A percentile compares a stretch with the other conserved stretches of the same genome.
Evolutionary conservation across 306 rosid species (phyloP).

Genomic region (Quercus rubra): DNA sequence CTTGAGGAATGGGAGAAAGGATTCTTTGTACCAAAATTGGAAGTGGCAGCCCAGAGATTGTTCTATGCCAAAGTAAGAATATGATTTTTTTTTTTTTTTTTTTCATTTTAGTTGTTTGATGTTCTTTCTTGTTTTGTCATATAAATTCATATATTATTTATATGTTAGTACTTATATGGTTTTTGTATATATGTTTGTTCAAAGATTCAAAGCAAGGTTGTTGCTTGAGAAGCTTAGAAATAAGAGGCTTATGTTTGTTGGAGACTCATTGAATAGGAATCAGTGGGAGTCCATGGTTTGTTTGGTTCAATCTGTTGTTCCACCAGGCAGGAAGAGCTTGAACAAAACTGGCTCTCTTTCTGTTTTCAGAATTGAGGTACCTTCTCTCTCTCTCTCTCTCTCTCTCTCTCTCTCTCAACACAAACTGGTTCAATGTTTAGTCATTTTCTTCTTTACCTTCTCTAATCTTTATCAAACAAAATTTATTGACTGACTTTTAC

Average conservation of each 20-base stretch:
- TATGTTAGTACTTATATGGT: neutral
- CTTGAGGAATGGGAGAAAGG: conserved; percentile 82
- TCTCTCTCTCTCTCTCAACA: neutral
- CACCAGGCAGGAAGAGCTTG: conserved; percentile 65
- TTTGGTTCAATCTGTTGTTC: conserved; percentile 69
- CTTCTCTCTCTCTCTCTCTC: neutral
- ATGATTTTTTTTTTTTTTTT: neutral
- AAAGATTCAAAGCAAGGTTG: conserved; percentile 77
- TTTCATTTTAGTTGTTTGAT: neutral
- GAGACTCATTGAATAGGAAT: conserved; percentile 91
- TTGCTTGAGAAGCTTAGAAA: conserved; percentile 84
- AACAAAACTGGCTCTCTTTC: conserved; percentile 68
- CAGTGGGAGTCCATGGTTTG: conserved; percentile 99
- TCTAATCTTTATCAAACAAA: neutral
- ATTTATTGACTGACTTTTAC: too few relatives aligned
- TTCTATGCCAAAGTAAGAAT: conserved; percentile 71
- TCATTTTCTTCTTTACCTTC: neutral
- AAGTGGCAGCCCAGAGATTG: conserved; percentile 94
- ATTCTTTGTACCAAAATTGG: conserved; percentile 85
- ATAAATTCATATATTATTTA: neutral
- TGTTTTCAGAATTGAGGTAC: conserved; percentile 71
- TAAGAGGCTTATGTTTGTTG: conserved; percentile 98
- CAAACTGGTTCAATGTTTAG: neutral
- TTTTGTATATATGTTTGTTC: neutral
- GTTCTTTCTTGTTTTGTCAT: neutral